phyloP scores from a whole-genome alignment of 1,284 basidiomycete genomes.

The Xanthoconium separans region DNA sequence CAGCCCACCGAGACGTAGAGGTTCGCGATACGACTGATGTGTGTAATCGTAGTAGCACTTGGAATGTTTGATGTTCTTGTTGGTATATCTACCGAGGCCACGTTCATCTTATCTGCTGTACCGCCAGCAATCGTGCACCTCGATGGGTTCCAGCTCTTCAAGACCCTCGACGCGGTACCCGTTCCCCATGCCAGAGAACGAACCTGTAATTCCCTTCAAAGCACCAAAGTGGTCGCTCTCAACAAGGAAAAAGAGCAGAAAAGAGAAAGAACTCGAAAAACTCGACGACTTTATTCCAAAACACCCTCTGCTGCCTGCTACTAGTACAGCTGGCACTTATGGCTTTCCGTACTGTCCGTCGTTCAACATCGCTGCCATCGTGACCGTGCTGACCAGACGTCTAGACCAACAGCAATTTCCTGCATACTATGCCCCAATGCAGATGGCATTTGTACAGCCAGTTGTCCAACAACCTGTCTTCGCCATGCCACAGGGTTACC shows the following conservation, averaged over 20 bases:
- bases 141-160: slow-evolving; percentile 26
- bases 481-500: slow-evolving; percentile 28
- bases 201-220: slow-evolving; percentile 5
- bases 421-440: slow-evolving; percentile 31
- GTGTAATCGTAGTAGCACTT: neutral
- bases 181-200: slow-evolving; percentile 24
- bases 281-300: slow-evolving; percentile 20
- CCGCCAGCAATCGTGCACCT: neutral
- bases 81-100: neutral
- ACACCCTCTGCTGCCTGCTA: slow-evolving; percentile 6
- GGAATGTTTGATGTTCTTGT: neutral
- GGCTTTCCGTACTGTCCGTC: slow-evolving; percentile 28
- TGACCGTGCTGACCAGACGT: neutral
- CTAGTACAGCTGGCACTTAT: slow-evolving; percentile 5
- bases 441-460: slow-evolving; percentile 24
- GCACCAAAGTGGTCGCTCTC: slow-evolving; percentile 21
- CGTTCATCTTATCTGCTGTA: neutral
- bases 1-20: slow-evolving; percentile 35
- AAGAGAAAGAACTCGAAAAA: slow-evolving; percentile 15
- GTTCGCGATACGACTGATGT: slow-evolving; percentile 34
- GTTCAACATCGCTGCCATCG: neutral
- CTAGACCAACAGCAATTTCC: slow-evolving; percentile 28
- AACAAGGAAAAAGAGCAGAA: slow-evolving; percentile 17
- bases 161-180: slow-evolving; percentile 18
- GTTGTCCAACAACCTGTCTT: slow-evolving; percentile 26